These are phyloP conservation scores for Trichoderma asperellum DNA, from an alignment of 2,329 filamentous ascomycete species.

Conservation along the genomic window DNA sequence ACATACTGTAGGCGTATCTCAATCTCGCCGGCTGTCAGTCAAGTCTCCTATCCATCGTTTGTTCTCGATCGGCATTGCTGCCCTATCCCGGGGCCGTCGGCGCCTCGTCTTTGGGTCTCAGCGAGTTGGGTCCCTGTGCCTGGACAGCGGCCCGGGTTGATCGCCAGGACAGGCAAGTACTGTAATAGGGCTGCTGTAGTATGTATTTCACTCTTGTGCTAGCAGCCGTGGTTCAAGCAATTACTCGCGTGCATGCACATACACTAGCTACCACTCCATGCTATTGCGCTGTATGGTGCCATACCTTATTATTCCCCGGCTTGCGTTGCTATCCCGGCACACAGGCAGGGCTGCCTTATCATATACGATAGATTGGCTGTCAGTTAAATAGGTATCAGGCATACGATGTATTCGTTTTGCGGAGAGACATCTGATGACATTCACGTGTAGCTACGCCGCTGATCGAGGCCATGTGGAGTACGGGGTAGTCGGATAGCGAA, in stretches of 20 bases:
- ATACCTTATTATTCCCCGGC: not conserved
- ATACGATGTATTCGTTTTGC: not conserved
- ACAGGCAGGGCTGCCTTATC: not conserved
- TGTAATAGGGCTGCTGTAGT: not conserved
- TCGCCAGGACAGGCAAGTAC: not conserved
- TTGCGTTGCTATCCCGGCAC: not conserved
- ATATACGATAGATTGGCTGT: not conserved
- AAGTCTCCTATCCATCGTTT: not conserved
- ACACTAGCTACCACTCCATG: not conserved
- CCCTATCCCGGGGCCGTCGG: not conserved
- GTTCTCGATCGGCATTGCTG: not conserved
- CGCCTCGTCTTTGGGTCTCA: not conserved
- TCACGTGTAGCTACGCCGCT: not conserved
- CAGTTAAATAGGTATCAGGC: not conserved
- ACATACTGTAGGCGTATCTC: not conserved
- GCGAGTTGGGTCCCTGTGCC: not conserved
- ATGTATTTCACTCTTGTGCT: no score
- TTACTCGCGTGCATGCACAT: not conserved
- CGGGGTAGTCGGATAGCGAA: not conserved
- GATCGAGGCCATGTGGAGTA: not conserved
- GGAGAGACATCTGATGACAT: not conserved
- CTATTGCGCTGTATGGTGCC: not conserved
- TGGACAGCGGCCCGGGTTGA: not conserved
- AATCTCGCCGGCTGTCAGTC: not conserved
- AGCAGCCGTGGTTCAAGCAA: not conserved